Percentiles rank a stretch among this genome's conserved stretches.
Evolutionary conservation across 2,329 filamentous ascomycete genomes (phyloP).

Genomic region (Epichloe baconii): DNA sequence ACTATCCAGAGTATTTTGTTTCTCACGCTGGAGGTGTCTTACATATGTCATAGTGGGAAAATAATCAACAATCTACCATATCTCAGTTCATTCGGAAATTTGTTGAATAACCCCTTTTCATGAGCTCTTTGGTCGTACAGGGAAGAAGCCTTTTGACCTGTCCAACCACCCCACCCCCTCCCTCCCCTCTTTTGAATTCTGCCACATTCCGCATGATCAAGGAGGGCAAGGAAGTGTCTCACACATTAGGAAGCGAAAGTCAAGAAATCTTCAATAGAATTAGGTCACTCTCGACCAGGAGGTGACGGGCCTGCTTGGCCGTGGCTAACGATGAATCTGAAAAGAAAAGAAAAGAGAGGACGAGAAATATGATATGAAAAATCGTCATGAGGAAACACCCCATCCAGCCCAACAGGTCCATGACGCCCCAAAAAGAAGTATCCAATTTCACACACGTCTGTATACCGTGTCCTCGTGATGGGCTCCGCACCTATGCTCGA

Average conservation of each 20-base stretch:
- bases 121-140: too few relatives aligned
- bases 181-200: too few relatives aligned
- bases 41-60: not conserved
- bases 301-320: not conserved
- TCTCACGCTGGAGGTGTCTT: not conserved
- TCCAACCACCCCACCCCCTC: too few relatives aligned
- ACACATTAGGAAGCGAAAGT: too few relatives aligned
- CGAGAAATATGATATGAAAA: not conserved
- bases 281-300: not conserved
- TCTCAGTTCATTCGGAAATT: not conserved
- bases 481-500: not conserved
- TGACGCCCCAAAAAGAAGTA: not conserved
- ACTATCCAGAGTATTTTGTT: not conserved
- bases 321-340: not conserved
- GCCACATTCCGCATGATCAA: too few relatives aligned
- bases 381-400: not conserved
- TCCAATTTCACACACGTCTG: not conserved
- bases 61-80: not conserved
- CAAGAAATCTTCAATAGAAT: too few relatives aligned
- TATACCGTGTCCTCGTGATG: not conserved
- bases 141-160: too few relatives aligned
- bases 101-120: too few relatives aligned
- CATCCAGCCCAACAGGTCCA: not conserved
- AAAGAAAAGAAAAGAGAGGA: not conserved
- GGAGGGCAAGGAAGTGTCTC: too few relatives aligned